Percentiles rank a stretch among this genome's conserved stretches.
phyloP scores from a whole-genome alignment of 805 yeast genomes.

The Suhomyces sp. region DNA sequence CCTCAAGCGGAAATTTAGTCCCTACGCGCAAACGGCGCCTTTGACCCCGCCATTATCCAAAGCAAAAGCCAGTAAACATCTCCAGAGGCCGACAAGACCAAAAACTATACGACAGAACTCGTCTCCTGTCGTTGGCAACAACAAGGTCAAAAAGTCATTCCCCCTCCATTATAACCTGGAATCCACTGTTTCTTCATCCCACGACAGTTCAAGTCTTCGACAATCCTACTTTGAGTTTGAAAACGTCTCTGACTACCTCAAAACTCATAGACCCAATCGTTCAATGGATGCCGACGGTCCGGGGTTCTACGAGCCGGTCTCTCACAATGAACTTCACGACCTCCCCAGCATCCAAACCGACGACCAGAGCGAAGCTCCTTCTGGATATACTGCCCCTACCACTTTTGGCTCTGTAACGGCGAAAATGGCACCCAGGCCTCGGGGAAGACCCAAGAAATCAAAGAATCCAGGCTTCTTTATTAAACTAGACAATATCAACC shows the following conservation, averaged over 20 bases:
- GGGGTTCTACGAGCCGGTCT: not conserved
- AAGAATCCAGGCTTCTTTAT: constrained; percentile 11
- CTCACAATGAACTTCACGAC: not conserved
- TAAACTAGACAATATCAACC: constrained; percentile 11
- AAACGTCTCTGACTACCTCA: not conserved
- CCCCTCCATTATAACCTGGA: not conserved
- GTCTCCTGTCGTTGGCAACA: constrained; percentile 7
- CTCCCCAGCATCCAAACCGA: not conserved
- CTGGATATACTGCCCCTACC: not conserved
- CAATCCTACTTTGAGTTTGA: constrained; percentile 2
- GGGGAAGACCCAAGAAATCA: constrained; percentile 4
- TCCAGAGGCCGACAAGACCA: constrained; percentile 7
- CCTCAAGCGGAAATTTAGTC: constrained; percentile 1
- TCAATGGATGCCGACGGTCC: not conserved
- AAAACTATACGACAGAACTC: constrained; percentile 14
- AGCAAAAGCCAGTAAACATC: constrained; percentile 4
- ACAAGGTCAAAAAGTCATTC: constrained; percentile 1
- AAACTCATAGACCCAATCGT: not conserved
- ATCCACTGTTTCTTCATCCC: not conserved
- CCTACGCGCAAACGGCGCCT: not conserved
- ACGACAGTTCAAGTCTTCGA: not conserved
- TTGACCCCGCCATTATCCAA: constrained; percentile 4
- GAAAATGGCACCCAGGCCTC: constrained; percentile 1
- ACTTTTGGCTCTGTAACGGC: not conserved
- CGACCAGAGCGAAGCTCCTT: not conserved